Base-by-base conservation (phyloP, 192 early-diverging fungal species). In the Gonapodya prolifera region DNA sequence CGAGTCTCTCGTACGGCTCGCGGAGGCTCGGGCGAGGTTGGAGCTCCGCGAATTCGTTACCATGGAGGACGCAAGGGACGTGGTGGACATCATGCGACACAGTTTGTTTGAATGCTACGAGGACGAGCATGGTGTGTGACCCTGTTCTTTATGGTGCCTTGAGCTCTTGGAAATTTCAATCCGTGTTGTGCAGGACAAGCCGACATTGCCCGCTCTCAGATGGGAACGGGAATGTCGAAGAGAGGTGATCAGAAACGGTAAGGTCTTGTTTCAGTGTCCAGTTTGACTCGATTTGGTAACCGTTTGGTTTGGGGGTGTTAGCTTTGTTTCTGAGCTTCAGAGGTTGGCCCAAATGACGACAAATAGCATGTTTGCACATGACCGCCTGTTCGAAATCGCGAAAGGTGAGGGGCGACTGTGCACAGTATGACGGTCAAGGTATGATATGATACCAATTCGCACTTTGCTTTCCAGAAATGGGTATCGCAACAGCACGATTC, bases 31-130 rank as follows among this genome's bases (percentile, higher is more conserved):
- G 2, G 94, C 94, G 0, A 85, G 92, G 0, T 85, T 88, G 16
- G 94, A 93, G 81, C 83, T 95, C 70, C 89, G 94, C 2, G 89
- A 91, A 35, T 75, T 83, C n/a, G 92, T 93, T 0, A 92, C 89
- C 0, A 80, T 83, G 32, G 75, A 83, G 16, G 94, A 95, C 79
- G 94, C 91, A 8, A 80, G 86, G 74, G 92, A 95, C 82, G 91
- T 93, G 29, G 80, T 93, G 33, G 89, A 94, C 35, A 88, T 95
- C 70, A 91, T 95, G 92, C 86, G 89, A 69, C 82, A 84, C 77
- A 90, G 88, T 81, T 70, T 90, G 70, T 87, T 88, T 80, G 83
- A 32, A 33, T 1, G 2, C 13, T 87, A 86, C 36, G 83, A 89
- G 70, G 86, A 91, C 77, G 90, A 87, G 71, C 80, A 80, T 8